These are phyloP conservation scores for Ramaria rubella DNA, from an alignment of 768 basidiomycete genomes.

Conservation along the genomic window DNA sequence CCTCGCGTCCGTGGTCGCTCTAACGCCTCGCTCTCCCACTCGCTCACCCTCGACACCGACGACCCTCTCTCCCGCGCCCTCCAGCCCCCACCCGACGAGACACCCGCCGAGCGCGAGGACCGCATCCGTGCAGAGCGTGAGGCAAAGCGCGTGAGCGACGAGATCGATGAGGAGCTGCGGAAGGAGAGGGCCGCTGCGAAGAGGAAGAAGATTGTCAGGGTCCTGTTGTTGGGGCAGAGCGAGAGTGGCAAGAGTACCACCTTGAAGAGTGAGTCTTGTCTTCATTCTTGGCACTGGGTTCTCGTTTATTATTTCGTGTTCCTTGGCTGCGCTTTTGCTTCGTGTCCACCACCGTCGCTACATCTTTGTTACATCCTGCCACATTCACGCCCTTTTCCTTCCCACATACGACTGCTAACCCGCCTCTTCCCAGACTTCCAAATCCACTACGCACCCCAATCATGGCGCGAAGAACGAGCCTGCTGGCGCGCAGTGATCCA, in stretches of 20 bases:
- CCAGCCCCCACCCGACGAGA: conserved; percentile 50
- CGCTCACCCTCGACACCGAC: conserved; percentile 22
- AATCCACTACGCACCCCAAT: conserved; percentile 51
- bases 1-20: conserved; percentile 7
- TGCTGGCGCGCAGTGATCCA: conserved; percentile 63
- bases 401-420: neutral
- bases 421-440: conserved; percentile 38
- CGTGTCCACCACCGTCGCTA: neutral
- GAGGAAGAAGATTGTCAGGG: conserved; percentile 36
- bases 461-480: conserved; percentile 50
- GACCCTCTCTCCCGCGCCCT: conserved; percentile 58
- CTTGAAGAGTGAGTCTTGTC: conserved; percentile 36
- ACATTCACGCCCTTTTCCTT: neutral
- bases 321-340: neutral
- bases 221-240: conserved; percentile 60
- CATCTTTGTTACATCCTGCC: conserved; percentile 2
- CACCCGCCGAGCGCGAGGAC: conserved; percentile 33
- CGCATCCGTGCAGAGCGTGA: conserved; percentile 41
- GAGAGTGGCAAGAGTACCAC: conserved; percentile 66
- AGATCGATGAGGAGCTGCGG: conserved; percentile 46
- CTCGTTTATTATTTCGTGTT: neutral
- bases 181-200: conserved; percentile 38
- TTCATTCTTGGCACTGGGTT: neutral
- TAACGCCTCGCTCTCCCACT: neutral
- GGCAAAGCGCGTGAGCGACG: conserved; percentile 46